phyloP scores from a whole-genome alignment of 768 basidiomycete species.

The Trametes cubensis region DNA sequence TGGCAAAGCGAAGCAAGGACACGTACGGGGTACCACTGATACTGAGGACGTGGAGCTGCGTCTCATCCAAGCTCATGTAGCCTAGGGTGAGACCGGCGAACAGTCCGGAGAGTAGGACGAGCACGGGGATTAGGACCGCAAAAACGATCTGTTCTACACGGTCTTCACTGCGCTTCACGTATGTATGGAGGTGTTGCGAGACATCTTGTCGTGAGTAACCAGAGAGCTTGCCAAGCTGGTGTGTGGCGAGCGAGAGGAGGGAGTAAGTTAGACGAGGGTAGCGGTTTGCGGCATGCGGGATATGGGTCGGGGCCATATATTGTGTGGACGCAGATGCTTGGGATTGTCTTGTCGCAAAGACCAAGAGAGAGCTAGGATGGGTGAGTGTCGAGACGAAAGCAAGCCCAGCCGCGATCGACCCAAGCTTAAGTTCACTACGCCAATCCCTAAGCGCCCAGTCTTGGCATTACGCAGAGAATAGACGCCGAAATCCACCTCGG shows the following conservation, averaged over 20 bases:
- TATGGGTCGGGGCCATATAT: constrained; percentile 21
- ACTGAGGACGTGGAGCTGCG: constrained; percentile 81
- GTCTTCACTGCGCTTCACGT: constrained; percentile 33
- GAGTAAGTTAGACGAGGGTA: constrained; percentile 24
- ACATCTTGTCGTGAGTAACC: constrained; percentile 16
- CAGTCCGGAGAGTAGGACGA: constrained; percentile 75
- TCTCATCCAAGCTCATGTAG: constrained; percentile 88
- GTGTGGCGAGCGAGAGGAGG: constrained; percentile 20
- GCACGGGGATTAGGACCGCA: constrained; percentile 67
- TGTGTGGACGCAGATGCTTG: neutral
- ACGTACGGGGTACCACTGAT: constrained; percentile 78
- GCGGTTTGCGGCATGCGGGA: constrained; percentile 17
- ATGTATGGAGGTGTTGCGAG: constrained; percentile 28
- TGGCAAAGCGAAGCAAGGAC: constrained; percentile 1
- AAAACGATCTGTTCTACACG: constrained; percentile 40
- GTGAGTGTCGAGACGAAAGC: neutral
- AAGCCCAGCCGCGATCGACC: neutral
- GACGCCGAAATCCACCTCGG: constrained; percentile 1
- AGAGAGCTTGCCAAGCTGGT: constrained; percentile 17
- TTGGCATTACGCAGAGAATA: constrained; percentile 6
- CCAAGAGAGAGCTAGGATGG: constrained; percentile 3
- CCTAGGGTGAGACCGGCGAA: constrained; percentile 87
- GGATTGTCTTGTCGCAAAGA: neutral
- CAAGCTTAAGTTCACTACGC: neutral
- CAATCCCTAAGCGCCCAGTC: neutral